A percentile compares a stretch with the other conserved stretches of the same genome.
These are phyloP conservation scores for Colletotrichum salicis DNA, from an alignment of 2,329 filamentous ascomycete species.

Conservation along the genomic window DNA sequence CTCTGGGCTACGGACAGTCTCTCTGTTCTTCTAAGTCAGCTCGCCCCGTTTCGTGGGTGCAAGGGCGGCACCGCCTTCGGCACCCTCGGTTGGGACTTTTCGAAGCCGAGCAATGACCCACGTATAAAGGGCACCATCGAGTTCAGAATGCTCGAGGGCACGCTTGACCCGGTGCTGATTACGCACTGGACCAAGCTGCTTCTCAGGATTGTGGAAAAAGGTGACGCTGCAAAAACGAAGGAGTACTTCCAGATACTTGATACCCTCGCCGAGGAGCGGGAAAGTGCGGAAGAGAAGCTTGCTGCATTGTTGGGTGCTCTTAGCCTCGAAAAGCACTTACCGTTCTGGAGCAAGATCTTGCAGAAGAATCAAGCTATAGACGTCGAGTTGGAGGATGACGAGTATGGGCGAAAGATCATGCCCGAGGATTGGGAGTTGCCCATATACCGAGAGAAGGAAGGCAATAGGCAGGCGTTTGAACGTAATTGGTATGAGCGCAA, in stretches of 20 bases:
- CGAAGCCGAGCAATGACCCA: too few relatives aligned
- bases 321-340: background rate
- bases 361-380: background rate
- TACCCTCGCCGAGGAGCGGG: background rate
- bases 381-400: background rate
- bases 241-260: conserved; percentile 1
- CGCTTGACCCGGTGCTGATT: conserved; percentile 18
- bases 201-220: background rate
- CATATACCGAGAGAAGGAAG: too few relatives aligned
- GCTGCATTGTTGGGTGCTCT: background rate
- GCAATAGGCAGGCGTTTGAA: background rate
- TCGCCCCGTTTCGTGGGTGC: background rate
- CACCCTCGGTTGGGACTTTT: background rate
- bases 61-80: background rate
- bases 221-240: background rate
- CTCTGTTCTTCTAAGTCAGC: background rate
- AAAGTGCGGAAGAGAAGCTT: background rate
- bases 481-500: background rate
- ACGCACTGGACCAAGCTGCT: conserved; percentile 2
- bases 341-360: background rate
- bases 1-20: background rate
- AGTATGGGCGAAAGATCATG: background rate
- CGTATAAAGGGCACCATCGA: conserved; percentile 11
- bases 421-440: background rate
- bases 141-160: conserved; percentile 23